Evolutionary conservation across 2,329 filamentous ascomycete genomes (phyloP).

Genomic region (Exophiala sideris): DNA sequence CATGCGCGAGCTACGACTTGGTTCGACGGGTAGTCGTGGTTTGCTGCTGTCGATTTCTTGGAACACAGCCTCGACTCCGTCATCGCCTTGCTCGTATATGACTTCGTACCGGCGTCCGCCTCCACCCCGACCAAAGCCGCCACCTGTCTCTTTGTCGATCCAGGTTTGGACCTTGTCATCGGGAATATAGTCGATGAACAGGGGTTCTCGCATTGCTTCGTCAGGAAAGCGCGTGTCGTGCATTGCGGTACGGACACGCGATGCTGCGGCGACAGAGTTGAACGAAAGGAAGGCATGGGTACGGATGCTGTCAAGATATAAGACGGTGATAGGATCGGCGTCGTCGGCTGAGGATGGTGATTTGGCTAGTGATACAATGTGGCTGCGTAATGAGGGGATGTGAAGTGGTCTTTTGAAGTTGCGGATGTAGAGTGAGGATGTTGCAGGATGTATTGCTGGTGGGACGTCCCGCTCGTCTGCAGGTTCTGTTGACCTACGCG

Average conservation of each 20-base stretch:
- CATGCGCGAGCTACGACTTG: slow-evolving; percentile 7
- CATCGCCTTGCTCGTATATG: slow-evolving; percentile 58
- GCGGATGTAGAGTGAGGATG: slow-evolving; percentile 78
- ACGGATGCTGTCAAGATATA: slow-evolving; percentile 79
- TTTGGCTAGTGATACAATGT: slow-evolving; percentile 68
- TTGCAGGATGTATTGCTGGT: slow-evolving; percentile 68
- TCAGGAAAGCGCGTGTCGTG: slow-evolving; percentile 83
- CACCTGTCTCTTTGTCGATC: slow-evolving; percentile 65
- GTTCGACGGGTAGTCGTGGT: slow-evolving; percentile 5
- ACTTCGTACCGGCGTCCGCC: slow-evolving; percentile 66
- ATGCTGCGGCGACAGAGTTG: slow-evolving; percentile 64
- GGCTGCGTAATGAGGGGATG: slow-evolving; percentile 60
- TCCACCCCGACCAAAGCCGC: slow-evolving; percentile 35
- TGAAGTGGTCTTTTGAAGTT: slow-evolving; percentile 86
- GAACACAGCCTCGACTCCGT: slow-evolving; percentile 57
- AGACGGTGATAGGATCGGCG: slow-evolving; percentile 58
- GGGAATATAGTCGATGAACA: slow-evolving; percentile 89
- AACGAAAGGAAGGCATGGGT: slow-evolving; percentile 85
- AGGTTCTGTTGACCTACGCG: slow-evolving; percentile 27
- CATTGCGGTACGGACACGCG: slow-evolving; percentile 69
- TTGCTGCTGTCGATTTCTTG: slow-evolving; percentile 43
- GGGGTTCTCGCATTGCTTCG: slow-evolving; percentile 75
- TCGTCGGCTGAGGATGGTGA: slow-evolving; percentile 50
- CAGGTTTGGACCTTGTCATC: slow-evolving; percentile 68
- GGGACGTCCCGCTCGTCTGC: slow-evolving; percentile 41